Conservation (phyloP, 352 stramenopile species). For the Halophytophthora polymorphica region DNA sequence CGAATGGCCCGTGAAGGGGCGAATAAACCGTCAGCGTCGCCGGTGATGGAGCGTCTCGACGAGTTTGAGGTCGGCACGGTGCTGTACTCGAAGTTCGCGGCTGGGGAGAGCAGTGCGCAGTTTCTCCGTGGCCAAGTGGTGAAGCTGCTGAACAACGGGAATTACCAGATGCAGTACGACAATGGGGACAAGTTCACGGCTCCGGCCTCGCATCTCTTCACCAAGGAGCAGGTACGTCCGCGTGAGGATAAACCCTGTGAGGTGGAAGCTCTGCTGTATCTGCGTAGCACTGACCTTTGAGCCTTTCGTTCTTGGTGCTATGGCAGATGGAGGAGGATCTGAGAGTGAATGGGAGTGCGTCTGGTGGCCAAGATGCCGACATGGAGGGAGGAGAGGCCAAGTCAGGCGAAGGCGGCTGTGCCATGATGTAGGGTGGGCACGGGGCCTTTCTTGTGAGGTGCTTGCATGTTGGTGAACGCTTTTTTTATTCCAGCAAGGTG, state of each 20-base stretch:
- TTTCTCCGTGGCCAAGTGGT: slow-evolving; percentile 45
- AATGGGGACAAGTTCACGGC: slow-evolving; percentile 56
- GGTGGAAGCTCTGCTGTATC: slow-evolving; percentile 5
- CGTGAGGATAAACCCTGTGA: neutral
- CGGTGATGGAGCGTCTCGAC: slow-evolving; percentile 9
- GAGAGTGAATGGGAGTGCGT: slow-evolving; percentile 6
- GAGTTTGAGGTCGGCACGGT: slow-evolving; percentile 35
- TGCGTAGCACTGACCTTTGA: too few relatives aligned
- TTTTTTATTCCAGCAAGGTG: too few relatives aligned
- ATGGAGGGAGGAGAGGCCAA: slow-evolving; percentile 20
- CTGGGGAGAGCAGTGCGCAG: slow-evolving; percentile 30
- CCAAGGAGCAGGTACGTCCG: slow-evolving; percentile 38
- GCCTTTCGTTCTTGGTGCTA: slow-evolving; percentile 2
- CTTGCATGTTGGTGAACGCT: too few relatives aligned
- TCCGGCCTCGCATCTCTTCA: slow-evolving; percentile 38
- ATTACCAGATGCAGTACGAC: slow-evolving; percentile 53
- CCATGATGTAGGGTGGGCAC: slow-evolving; percentile 35
- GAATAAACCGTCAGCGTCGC: too few relatives aligned
- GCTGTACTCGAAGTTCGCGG: slow-evolving; percentile 43
- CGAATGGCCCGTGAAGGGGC: too few relatives aligned
- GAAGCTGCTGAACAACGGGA: slow-evolving; percentile 35
- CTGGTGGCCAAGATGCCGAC: slow-evolving; percentile 16
- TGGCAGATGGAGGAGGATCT: slow-evolving; percentile 41
- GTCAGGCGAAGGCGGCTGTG: slow-evolving; percentile 11
- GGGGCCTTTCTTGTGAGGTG: too few relatives aligned